Conservation (phyloP, 345 rosid species). For the Bruguiera gymnorhiza region DNA sequence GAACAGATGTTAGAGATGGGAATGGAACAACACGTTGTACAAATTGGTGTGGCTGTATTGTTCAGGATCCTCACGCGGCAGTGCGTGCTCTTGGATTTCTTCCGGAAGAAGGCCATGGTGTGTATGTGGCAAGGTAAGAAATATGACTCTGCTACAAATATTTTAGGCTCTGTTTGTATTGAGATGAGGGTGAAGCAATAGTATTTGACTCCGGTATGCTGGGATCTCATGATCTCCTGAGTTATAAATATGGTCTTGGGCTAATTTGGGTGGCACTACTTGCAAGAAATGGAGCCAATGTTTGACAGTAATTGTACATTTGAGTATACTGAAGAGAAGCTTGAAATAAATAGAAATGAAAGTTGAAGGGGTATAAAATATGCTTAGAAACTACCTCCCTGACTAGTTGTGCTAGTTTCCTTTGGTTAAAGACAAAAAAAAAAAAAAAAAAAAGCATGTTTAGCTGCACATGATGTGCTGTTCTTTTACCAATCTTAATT, state of each 20-base stretch:
- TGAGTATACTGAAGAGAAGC: too few species aligned
- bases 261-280: too few species aligned
- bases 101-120: constrained; percentile 98
- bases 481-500: too few species aligned
- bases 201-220: background rate
- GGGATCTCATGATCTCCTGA: background rate
- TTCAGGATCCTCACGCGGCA: constrained; percentile 92
- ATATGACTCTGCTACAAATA: background rate
- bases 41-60: constrained; percentile 93
- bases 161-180: background rate
- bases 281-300: too few species aligned
- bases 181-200: background rate
- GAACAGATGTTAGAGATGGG: constrained; percentile 88
- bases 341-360: too few species aligned
- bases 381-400: too few species aligned
- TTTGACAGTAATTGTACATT: too few species aligned
- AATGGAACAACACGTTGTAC: constrained; percentile 73
- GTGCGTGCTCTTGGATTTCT: constrained; percentile 98
- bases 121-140: constrained; percentile 70
- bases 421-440: too few species aligned
- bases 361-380: too few species aligned
- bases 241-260: background rate
- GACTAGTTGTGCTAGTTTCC: too few species aligned
- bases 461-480: too few species aligned
- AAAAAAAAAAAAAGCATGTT: too few species aligned